These are phyloP conservation scores for Blepharisma undulans DNA, from an alignment of 169 alveolate genomes.

Conservation along the genomic window DNA sequence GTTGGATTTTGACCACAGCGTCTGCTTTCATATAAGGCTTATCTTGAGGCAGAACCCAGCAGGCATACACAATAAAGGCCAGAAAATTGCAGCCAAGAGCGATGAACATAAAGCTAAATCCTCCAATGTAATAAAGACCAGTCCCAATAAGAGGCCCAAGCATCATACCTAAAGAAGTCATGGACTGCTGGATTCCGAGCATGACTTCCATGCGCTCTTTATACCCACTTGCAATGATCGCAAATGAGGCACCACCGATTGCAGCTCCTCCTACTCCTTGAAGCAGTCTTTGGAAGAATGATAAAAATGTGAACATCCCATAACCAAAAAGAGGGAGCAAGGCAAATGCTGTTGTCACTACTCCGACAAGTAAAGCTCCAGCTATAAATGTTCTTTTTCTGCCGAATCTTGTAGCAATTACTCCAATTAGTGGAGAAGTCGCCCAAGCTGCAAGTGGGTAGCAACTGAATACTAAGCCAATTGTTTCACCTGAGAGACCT, in stretches of 20 bases:
- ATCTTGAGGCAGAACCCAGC: not conserved
- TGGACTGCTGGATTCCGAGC: not conserved
- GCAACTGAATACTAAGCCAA: slow-evolving; percentile 2
- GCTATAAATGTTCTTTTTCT: not conserved
- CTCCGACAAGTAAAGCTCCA: not conserved
- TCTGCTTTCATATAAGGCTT: not conserved
- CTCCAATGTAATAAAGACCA: not conserved
- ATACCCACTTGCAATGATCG: not conserved
- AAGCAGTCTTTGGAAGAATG: not conserved
- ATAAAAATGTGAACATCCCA: not conserved
- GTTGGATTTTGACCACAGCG: not conserved
- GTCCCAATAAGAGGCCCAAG: slow-evolving; percentile 21
- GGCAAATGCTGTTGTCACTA: not conserved
- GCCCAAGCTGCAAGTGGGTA: not conserved
- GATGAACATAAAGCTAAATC: slow-evolving; percentile 14
- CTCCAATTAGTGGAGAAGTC: slow-evolving; percentile 12
- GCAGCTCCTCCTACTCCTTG: slow-evolving; percentile 38
- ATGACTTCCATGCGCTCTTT: not conserved
- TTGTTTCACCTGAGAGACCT: not conserved
- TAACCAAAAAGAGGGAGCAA: not conserved
- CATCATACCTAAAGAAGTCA: slow-evolving; percentile 5
- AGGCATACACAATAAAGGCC: not conserved
- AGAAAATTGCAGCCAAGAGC: not conserved
- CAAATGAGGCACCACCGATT: not conserved
- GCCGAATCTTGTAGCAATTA: not conserved